Conservation (phyloP, 495 filamentous ascomycete species). For the Penicillium cosmopolitanum region DNA sequence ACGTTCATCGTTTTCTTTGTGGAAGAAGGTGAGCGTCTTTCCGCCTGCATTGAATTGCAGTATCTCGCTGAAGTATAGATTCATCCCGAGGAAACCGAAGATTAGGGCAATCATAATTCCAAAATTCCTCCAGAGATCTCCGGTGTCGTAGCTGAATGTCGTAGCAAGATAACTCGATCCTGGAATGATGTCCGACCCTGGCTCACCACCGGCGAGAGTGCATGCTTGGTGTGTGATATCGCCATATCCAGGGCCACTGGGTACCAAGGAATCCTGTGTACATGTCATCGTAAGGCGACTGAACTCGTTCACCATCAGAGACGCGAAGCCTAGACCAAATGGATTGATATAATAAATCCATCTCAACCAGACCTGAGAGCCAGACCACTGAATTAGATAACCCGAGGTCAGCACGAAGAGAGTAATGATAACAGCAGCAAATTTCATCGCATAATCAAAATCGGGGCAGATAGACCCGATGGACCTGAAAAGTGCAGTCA, state of each 20-base stretch:
- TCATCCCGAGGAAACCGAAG: constrained; percentile 66
- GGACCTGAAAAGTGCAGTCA: constrained; percentile 81
- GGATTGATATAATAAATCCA: constrained; percentile 87
- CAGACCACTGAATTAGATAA: constrained; percentile 76
- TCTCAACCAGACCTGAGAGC: constrained; percentile 70
- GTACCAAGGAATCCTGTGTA: constrained; percentile 64
- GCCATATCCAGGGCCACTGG: constrained; percentile 63
- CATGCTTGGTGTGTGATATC: constrained; percentile 74
- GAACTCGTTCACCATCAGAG: constrained; percentile 87
- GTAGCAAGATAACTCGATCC: constrained; percentile 65
- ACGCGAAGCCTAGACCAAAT: constrained; percentile 71
- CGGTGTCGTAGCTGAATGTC: constrained; percentile 62
- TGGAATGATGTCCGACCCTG: constrained; percentile 60
- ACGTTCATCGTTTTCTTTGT: constrained; percentile 71
- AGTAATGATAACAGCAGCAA: constrained; percentile 75
- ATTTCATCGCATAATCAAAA: constrained; percentile 85
- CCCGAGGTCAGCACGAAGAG: constrained; percentile 78
- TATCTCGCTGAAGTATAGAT: constrained; percentile 75
- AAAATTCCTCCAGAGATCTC: constrained; percentile 74
- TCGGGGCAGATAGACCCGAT: constrained; percentile 79
- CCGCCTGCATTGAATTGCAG: constrained; percentile 76
- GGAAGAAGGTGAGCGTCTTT: constrained; percentile 74
- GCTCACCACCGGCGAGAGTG: constrained; percentile 68
- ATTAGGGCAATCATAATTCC: constrained; percentile 74
- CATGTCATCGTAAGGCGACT: constrained; percentile 63